Evolutionary conservation across 108 stramenopile genomes (phyloP).

Genomic region (Poteriospumella lacustris): DNA sequence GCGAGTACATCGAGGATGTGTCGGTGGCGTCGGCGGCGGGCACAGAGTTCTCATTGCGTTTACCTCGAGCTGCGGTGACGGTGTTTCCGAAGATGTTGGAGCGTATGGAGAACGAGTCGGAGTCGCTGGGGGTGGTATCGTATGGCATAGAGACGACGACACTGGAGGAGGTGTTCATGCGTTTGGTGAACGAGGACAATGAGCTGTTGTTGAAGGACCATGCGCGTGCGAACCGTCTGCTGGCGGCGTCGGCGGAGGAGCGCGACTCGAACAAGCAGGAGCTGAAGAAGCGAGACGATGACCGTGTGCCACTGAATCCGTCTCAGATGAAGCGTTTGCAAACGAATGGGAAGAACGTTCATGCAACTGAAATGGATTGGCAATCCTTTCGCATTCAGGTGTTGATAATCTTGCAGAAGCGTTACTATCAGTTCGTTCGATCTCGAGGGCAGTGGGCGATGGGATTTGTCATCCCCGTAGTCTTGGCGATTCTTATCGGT

Average conservation of each 20-base stretch:
- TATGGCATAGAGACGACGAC: conserved; percentile 28
- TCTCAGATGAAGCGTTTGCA: background rate
- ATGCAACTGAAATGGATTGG: background rate
- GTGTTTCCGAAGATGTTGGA: conserved; percentile 17
- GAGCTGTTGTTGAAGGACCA: conserved; percentile 11
- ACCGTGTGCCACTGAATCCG: background rate
- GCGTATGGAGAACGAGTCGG: background rate
- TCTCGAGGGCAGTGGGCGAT: conserved; percentile 23
- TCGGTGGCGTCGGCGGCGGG: background rate
- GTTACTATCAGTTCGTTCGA: conserved; percentile 17
- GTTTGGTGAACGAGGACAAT: conserved; percentile 23
- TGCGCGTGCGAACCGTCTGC: background rate
- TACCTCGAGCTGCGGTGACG: background rate
- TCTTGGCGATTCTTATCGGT: background rate
- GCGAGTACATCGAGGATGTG: background rate
- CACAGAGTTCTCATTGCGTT: conserved; percentile 18
- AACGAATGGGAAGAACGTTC: background rate
- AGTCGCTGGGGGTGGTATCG: background rate
- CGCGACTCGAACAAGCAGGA: background rate
- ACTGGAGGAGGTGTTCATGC: conserved; percentile 27
- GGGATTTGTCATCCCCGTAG: background rate
- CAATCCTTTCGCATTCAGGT: background rate
- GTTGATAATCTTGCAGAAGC: background rate
- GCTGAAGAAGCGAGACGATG: background rate
- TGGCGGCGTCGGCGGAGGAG: conserved; percentile 14